Percentiles rank a stretch among this genome's conserved stretches.
These are phyloP conservation scores for Pascua guehoae DNA, from an alignment of 1,284 basidiomycete species.

Conservation along the genomic window DNA sequence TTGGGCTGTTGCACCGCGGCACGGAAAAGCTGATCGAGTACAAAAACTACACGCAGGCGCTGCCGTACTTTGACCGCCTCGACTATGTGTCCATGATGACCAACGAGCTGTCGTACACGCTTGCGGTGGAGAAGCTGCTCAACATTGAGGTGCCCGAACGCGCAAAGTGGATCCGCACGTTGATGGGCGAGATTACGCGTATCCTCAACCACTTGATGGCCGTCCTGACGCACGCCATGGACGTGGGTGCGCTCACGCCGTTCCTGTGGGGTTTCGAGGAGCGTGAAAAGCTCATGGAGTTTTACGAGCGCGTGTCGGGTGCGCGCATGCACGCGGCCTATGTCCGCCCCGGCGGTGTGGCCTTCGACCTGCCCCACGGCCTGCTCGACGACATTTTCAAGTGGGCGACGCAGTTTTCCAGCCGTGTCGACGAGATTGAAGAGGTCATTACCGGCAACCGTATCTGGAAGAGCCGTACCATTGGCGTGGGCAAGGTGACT, in stretches of 20 bases:
- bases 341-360: slow-evolving; percentile 95
- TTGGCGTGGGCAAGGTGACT: slow-evolving; percentile 86
- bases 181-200: slow-evolving; percentile 97
- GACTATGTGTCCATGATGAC: slow-evolving; percentile 99
- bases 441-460: slow-evolving; percentile 96
- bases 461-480: slow-evolving; percentile 94
- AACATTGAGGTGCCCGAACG: slow-evolving; percentile 99
- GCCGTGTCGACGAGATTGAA: slow-evolving; percentile 89
- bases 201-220: slow-evolving; percentile 98
- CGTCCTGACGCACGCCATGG: slow-evolving; percentile 66
- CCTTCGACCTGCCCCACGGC: slow-evolving; percentile 95
- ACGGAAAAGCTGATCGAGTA: slow-evolving; percentile 99
- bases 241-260: slow-evolving; percentile 95
- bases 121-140: slow-evolving; percentile 96
- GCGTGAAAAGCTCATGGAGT: slow-evolving; percentile 99
- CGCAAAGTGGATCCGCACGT: slow-evolving; percentile 96
- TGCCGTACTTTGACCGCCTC: slow-evolving; percentile 98
- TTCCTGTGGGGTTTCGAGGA: slow-evolving; percentile 99
- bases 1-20: slow-evolving; percentile 93
- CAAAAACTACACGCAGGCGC: slow-evolving; percentile 96
- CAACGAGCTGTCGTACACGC: slow-evolving; percentile 92
- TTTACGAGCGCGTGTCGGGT: slow-evolving; percentile 98
- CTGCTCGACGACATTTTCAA: slow-evolving; percentile 95
- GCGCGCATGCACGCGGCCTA: slow-evolving; percentile 98
- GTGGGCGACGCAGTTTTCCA: slow-evolving; percentile 91